These are phyloP conservation scores for Papiliotrema nemorosa DNA, from an alignment of 1,284 basidiomycete species.

Conservation along the genomic window DNA sequence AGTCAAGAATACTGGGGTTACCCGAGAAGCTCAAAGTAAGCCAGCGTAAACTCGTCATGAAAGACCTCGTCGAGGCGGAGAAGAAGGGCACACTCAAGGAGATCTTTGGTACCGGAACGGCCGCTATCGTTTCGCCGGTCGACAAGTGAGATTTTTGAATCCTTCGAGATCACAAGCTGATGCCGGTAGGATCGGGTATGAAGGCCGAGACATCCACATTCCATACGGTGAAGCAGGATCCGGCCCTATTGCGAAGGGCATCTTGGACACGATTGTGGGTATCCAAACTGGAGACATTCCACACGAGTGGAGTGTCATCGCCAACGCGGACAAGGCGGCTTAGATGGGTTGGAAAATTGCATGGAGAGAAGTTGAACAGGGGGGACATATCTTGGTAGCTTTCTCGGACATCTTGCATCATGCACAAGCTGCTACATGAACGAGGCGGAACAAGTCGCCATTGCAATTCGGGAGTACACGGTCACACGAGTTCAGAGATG, in stretches of 20 bases:
- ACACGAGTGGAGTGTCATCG: conserved; percentile 66
- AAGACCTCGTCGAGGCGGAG: conserved; percentile 73
- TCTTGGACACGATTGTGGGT: conserved; percentile 81
- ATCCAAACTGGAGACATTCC: conserved; percentile 83
- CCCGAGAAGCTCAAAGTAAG: conserved; percentile 67
- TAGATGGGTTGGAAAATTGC: too few relatives aligned
- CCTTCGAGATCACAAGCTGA: not conserved
- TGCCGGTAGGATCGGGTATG: conserved; percentile 69
- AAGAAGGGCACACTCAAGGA: conserved; percentile 72
- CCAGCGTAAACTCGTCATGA: conserved; percentile 86
- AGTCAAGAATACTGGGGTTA: conserved; percentile 59
- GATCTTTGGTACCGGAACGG: conserved; percentile 91
- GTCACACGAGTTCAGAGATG: too few relatives aligned
- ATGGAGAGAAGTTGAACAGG: too few relatives aligned
- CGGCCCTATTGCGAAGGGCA: conserved; percentile 75
- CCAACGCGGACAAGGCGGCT: conserved; percentile 17
- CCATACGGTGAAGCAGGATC: conserved; percentile 84
- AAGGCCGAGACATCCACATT: conserved; percentile 75
- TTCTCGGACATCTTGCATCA: too few relatives aligned
- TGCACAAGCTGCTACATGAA: too few relatives aligned
- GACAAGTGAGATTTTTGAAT: conserved; percentile 53
- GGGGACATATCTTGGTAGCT: too few relatives aligned
- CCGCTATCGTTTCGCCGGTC: conserved; percentile 78
- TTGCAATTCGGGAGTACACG: too few relatives aligned
- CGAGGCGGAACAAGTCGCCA: too few relatives aligned